These are phyloP conservation scores for Cyberlindnera amylophila DNA, from an alignment of 805 yeast genomes.

Conservation along the genomic window DNA sequence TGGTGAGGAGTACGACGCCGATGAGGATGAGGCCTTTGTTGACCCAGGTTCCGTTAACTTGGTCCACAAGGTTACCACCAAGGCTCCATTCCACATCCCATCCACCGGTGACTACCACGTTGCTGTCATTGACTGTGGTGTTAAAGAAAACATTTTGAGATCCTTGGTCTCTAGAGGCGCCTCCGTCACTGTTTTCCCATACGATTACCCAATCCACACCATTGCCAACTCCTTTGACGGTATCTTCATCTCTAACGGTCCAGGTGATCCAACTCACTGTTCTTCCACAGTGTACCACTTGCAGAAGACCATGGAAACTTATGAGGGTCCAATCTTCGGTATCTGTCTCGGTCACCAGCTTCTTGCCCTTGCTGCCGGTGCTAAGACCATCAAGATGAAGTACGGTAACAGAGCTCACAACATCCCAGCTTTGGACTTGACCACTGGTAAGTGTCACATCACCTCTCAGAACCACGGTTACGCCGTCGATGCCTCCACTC, in stretches of 20 bases:
- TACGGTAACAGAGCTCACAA: constrained; percentile 99
- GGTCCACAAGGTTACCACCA: constrained; percentile 92
- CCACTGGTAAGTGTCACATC: constrained; percentile 92
- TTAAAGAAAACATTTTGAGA: constrained; percentile 93
- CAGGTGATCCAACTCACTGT: constrained; percentile 97
- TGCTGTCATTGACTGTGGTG: constrained; percentile 97
- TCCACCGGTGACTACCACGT: constrained; percentile 69
- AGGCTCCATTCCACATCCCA: constrained; percentile 87
- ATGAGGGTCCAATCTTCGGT: constrained; percentile 87
- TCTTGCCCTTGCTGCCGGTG: constrained; percentile 92
- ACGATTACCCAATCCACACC: constrained; percentile 87
- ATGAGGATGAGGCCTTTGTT: constrained; percentile 82
- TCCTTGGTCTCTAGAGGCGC: constrained; percentile 95
- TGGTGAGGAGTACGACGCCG: constrained; percentile 89
- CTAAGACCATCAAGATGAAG: constrained; percentile 85
- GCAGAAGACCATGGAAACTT: constrained; percentile 60
- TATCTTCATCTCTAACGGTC: constrained; percentile 90
- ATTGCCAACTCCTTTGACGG: constrained; percentile 94
- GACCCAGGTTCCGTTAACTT: constrained; percentile 89
- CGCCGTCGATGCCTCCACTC: constrained; percentile 83
- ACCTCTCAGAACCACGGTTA: constrained; percentile 99
- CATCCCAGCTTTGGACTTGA: constrained; percentile 89
- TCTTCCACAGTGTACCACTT: constrained; percentile 70
- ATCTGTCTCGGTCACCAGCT: constrained; percentile 98
- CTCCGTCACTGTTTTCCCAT: constrained; percentile 93